Evolutionary conservation across 2,329 filamentous ascomycete species (phyloP), one percentile per base, ranked within the genome.

Genomic region (Xylaria sp.): DNA sequence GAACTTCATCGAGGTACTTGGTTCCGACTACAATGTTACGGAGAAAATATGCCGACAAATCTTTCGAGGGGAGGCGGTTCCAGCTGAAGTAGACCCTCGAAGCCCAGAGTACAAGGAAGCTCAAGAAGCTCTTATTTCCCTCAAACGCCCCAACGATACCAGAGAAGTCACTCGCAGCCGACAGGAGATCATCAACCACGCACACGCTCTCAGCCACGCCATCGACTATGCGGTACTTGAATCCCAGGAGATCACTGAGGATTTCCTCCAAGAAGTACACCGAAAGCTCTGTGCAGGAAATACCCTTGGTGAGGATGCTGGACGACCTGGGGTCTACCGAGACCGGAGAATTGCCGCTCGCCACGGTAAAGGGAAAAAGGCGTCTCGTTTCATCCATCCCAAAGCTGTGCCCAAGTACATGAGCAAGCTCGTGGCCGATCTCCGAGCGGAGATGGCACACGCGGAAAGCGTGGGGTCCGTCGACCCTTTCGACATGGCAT

Each of bases 301-400:
- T 1, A 41, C 55, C 5, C 26, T 60, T 9, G 41, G 75, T 71
- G 22, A 80, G 67, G 55, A 79, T 61, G 59, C 71, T 72, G 52
- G 78, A 1, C 26, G 21, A 50, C 61, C 58, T n/a, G 68, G 66
- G 0, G n/a, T 52, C 1, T 71, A 71, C 39, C 63, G 69, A 13
- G 50, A 49, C 1, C 54, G 57, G 38, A 49, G 65, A 11, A 59
- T 65, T 7, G 51, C 52, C 0, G 60, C 58, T 1, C 50, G 58
- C 7, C 46, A 56, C 7, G 59, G 53, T 0, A 39, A 40, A 3
- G 50, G 50, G 47, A 51, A 49, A 39, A 56, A 54, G 38, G 48
- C 43, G 6, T 50, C 57, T 0, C 20, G 50, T 7, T 69, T 70
- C 46, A 58, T 64, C n/a, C 56, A 50, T 7, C 60, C 49, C 1